Conservation (phyloP, 345 rosid species). For the Melastoma malabathricum region DNA sequence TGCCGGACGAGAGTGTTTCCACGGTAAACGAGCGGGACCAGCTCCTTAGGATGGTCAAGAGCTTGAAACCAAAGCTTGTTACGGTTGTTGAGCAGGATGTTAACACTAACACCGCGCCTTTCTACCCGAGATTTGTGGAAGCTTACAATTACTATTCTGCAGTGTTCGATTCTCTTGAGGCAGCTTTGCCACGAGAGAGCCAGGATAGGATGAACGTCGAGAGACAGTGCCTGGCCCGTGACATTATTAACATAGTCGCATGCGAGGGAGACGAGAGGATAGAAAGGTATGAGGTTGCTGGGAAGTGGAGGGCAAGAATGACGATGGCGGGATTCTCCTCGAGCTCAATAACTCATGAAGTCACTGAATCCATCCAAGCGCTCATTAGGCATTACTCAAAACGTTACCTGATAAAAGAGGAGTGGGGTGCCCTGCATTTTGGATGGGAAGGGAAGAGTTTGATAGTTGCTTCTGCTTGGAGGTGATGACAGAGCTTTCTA, state of each 20-base stretch:
- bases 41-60: conserved; percentile 82
- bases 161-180: conserved; percentile 86
- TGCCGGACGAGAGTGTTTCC: conserved; percentile 99
- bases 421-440: no score
- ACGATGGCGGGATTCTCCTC: no score
- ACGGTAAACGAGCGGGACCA: conserved; percentile 78
- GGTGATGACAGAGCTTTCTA: no score
- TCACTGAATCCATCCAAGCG: no score
- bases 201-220: conserved; percentile 96
- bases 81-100: conserved; percentile 90
- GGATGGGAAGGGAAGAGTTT: no score
- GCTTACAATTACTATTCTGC: conserved; percentile 83
- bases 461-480: no score
- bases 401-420: no score
- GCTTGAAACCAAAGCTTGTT: conserved; percentile 80
- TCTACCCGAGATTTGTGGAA: conserved; percentile 62
- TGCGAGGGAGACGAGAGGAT: conserved; percentile 96
- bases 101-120: conserved; percentile 89
- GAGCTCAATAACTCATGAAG: no score
- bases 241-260: conserved; percentile 82
- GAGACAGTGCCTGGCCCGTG: conserved; percentile 87
- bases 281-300: conserved; percentile 57
- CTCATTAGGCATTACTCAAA: no score
- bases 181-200: conserved; percentile 78
- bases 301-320: no score